Evolutionary conservation across 495 filamentous ascomycete species (phyloP), one percentile per base, ranked within the genome.

Genomic region (Lasiosphaeria ovina): DNA sequence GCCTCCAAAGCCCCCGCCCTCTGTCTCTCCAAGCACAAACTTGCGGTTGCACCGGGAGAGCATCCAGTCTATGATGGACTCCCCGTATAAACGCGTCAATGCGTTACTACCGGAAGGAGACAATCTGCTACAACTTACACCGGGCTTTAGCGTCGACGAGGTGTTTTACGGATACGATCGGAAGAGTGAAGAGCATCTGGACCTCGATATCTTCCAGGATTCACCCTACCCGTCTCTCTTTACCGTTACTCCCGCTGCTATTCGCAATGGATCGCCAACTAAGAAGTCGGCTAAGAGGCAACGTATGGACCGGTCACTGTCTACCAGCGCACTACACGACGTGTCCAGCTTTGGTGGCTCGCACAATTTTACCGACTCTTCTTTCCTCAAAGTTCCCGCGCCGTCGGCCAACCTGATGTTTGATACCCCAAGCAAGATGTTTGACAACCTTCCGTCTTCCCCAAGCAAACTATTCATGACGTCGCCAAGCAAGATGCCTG

Each of bases 21-120:
- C 93, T 4, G 87, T 92, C 12, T 97, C 93, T 9, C 94, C 94
- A 0, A 95, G 92, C 71, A 97, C 94, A 4, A 96, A 96, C 63
- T 82, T 98, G n/a, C 87, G 89, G 45, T 87, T 95, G 54, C 94
- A 98, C 69, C 90, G 94, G 31, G 87, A 92, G 61, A 88, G 84
- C 48, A 91, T 98, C 54, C 86, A 86, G 55, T 87, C 90, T 54
- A 85, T 98, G 82, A 84, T 97, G 34, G 91, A 92, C 36, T 97
- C 94, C 4, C 93, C 94, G 1, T 83, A 88, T 55, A 87, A 90
- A 61, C 84, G 86, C 56, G 75, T 92, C 54, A 86, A 82, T 36
- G 81, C 86, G n/a, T 75, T 85, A 54, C 63, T 76, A 3, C 68
- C 67, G 6, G 73, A 76, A 6, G 85, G 44, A 1, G 63, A 89